A percentile compares a stretch with the other conserved stretches of the same genome.
phyloP scores from a whole-genome alignment of 768 basidiomycete species.

The Naganishia vishniacii region DNA sequence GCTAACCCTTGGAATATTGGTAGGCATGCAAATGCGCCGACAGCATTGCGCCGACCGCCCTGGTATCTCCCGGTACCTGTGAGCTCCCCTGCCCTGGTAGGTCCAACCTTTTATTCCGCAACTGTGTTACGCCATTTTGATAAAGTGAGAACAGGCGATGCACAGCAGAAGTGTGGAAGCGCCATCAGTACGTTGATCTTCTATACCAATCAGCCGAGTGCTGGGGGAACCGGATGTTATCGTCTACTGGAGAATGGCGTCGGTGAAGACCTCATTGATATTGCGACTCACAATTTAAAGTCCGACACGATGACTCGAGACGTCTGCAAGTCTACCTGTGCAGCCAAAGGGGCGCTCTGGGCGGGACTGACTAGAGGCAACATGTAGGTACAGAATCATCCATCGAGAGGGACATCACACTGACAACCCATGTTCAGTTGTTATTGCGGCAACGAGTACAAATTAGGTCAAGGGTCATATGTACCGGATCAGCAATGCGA shows the following conservation, averaged over 20 bases:
- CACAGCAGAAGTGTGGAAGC: constrained; percentile 26
- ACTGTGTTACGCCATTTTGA: background rate
- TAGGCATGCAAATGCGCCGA: constrained; percentile 16
- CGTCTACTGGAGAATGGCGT: background rate
- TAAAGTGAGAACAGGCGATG: background rate
- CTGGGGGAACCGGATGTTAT: constrained; percentile 11
- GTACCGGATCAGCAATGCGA: constrained; percentile 34
- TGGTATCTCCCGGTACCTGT: constrained; percentile 17
- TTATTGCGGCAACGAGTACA: constrained; percentile 34
- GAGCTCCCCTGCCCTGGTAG: constrained; percentile 27
- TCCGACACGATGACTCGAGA: constrained; percentile 5
- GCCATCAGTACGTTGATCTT: constrained; percentile 27
- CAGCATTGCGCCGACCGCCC: constrained; percentile 9
- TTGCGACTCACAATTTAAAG: constrained; percentile 11
- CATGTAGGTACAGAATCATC: constrained; percentile 21
- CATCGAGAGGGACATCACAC: constrained; percentile 19
- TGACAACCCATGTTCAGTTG: constrained; percentile 25
- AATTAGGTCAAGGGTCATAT: constrained; percentile 4
- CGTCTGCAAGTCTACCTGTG: background rate
- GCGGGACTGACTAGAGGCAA: constrained; percentile 22
- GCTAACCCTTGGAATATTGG: background rate
- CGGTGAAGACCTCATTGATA: background rate
- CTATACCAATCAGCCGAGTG: constrained; percentile 21
- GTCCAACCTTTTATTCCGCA: background rate
- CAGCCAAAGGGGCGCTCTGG: background rate